Conservation (phyloP, 176 grass and related monocot species). For the Oryza australiensis region DNA sequence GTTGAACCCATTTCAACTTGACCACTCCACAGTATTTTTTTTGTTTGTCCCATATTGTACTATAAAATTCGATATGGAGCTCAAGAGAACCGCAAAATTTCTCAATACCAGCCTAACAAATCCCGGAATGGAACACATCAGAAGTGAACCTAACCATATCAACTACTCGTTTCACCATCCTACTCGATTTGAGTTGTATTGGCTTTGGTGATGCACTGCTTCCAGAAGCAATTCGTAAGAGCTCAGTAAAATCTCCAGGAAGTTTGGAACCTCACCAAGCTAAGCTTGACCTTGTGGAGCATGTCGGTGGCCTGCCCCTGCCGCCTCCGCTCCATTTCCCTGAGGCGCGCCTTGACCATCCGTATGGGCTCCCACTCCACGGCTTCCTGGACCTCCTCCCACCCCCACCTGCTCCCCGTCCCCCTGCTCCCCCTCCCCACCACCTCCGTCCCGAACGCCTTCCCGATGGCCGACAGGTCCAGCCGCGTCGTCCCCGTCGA, state of each 20-base stretch:
- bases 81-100: neutral
- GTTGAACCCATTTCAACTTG: neutral
- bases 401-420: conserved; percentile 15
- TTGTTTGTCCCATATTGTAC: neutral
- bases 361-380: conserved; percentile 85
- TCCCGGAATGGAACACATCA: neutral
- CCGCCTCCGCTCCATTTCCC: conserved; percentile 66
- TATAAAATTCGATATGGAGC: neutral
- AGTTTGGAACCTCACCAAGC: conserved; percentile 52
- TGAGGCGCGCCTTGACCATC: conserved; percentile 62
- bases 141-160: neutral
- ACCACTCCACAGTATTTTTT: neutral
- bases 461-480: conserved; percentile 74
- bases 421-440: conserved; percentile 33
- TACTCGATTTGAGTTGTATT: conserved; percentile 1
- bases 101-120: neutral
- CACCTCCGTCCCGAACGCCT: conserved; percentile 67
- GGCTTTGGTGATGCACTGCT: neutral
- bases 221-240: neutral
- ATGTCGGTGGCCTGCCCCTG: conserved; percentile 64
- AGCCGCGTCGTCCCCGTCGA: conserved; percentile 46
- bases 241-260: neutral
- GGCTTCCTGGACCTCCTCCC: conserved; percentile 38
- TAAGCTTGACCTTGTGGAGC: conserved; percentile 81
- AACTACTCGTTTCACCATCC: neutral